These are phyloP conservation scores for Cephaloascus albidus DNA, from an alignment of 805 yeast genomes.

Conservation along the genomic window DNA sequence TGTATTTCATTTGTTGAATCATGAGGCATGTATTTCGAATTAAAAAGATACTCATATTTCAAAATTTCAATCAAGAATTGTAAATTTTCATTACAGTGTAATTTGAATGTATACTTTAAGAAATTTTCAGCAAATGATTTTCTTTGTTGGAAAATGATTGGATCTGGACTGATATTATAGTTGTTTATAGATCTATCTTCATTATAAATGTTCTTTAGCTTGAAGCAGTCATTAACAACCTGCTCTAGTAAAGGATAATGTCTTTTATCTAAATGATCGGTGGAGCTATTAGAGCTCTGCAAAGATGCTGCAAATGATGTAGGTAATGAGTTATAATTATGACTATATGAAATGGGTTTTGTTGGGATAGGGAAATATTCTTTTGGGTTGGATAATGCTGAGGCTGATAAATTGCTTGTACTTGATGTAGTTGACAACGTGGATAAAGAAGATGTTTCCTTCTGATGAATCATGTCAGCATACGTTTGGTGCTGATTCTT, in stretches of 20 bases:
- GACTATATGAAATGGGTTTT: background rate
- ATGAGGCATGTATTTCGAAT: slow-evolving; percentile 12
- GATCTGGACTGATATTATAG: slow-evolving; percentile 4
- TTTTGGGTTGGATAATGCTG: background rate
- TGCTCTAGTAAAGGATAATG: slow-evolving; percentile 13
- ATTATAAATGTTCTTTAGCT: slow-evolving; percentile 8
- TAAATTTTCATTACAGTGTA: slow-evolving; percentile 37
- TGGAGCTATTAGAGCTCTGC: background rate
- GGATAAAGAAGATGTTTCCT: background rate
- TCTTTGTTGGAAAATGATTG: slow-evolving; percentile 7
- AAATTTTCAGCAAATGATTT: slow-evolving; percentile 16
- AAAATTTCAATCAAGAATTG: slow-evolving; percentile 33
- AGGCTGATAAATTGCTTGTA: background rate
- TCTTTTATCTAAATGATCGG: background rate
- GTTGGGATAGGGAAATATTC: background rate
- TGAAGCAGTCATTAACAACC: slow-evolving; percentile 22
- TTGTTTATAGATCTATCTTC: background rate
- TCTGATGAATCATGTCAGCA: background rate
- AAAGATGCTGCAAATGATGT: background rate
- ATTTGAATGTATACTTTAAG: slow-evolving; percentile 19
- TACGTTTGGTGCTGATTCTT: too few relatives aligned
- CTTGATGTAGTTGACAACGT: too few relatives aligned
- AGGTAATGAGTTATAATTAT: background rate
- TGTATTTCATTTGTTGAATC: too few relatives aligned
- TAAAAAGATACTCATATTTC: slow-evolving; percentile 35